phyloP scores from a whole-genome alignment of 805 yeast species.

The Saturnispora halmiae region DNA sequence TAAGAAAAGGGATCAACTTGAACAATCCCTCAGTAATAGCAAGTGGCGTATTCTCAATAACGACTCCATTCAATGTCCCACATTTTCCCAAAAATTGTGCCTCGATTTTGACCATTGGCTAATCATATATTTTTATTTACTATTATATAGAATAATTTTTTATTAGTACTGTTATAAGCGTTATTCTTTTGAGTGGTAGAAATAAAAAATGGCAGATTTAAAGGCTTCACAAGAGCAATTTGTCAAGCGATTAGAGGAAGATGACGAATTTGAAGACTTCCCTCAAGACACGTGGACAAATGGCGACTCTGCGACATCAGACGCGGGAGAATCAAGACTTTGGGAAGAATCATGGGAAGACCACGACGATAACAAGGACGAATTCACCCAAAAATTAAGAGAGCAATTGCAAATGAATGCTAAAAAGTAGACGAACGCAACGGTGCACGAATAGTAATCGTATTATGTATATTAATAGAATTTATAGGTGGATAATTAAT shows the following conservation, averaged over 20 bases:
- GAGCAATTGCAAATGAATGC: constrained; percentile 23
- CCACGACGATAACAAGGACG: constrained; percentile 78
- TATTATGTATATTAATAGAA: neutral
- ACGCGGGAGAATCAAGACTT: constrained; percentile 45
- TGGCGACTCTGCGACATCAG: constrained; percentile 40
- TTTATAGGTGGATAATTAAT: neutral
- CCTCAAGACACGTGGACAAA: constrained; percentile 84
- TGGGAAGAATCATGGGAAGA: constrained; percentile 99
- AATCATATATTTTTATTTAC: neutral
- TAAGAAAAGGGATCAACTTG: constrained; percentile 38
- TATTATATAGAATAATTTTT: too few species aligned
- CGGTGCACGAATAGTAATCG: too few species aligned
- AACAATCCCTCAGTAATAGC: constrained; percentile 37
- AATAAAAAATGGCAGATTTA: neutral
- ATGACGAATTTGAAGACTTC: constrained; percentile 95
- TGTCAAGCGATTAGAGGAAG: constrained; percentile 80
- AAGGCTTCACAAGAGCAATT: constrained; percentile 17
- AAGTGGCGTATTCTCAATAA: constrained; percentile 29
- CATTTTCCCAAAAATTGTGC: constrained; percentile 1
- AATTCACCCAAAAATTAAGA: constrained; percentile 69
- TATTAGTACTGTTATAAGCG: constrained; percentile 1
- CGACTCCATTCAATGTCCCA: neutral
- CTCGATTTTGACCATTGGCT: neutral
- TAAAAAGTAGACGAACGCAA: neutral
- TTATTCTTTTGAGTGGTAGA: neutral